A percentile compares a stretch with the other conserved stretches of the same genome.
phyloP scores from a whole-genome alignment of 352 stramenopile species.

The Phytophthora parvispora region DNA sequence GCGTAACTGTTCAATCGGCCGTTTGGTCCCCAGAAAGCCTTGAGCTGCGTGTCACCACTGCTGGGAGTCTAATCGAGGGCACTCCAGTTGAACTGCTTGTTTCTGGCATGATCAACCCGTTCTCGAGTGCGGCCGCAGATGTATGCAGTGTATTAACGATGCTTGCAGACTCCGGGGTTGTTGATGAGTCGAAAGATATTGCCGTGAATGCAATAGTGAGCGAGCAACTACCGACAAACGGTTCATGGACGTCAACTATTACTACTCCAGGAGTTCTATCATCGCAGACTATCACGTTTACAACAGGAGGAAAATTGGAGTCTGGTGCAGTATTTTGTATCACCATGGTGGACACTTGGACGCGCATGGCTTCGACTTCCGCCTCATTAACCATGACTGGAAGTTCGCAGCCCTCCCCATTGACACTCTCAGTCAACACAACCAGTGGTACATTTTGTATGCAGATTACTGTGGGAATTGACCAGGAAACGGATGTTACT shows the following conservation, averaged over 20 bases:
- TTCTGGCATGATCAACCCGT: slow-evolving; percentile 68
- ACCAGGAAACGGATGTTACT: slow-evolving; percentile 45
- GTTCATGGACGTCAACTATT: slow-evolving; percentile 47
- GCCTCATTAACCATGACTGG: slow-evolving; percentile 28
- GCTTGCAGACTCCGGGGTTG: slow-evolving; percentile 51
- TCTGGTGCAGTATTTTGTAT: slow-evolving; percentile 50
- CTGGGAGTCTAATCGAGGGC: slow-evolving; percentile 48
- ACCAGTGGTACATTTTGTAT: slow-evolving; percentile 38
- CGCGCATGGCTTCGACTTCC: slow-evolving; percentile 34
- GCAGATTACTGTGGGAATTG: slow-evolving; percentile 25
- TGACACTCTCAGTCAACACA: slow-evolving; percentile 23
- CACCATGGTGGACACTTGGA: slow-evolving; percentile 43
- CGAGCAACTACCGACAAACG: slow-evolving; percentile 29
- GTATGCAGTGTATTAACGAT: slow-evolving; percentile 42
- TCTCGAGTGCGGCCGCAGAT: slow-evolving; percentile 21
- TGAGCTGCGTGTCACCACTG: slow-evolving; percentile 48
- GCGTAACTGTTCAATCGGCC: slow-evolving; percentile 39
- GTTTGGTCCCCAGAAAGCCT: slow-evolving; percentile 37
- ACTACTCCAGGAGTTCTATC: slow-evolving; percentile 61
- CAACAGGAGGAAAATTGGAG: slow-evolving; percentile 55
- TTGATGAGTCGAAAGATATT: slow-evolving; percentile 59
- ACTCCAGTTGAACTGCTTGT: slow-evolving; percentile 50
- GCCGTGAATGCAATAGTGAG: slow-evolving; percentile 53
- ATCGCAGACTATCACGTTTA: slow-evolving; percentile 50
- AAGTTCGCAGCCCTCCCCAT: background rate